Evolutionary conservation across 179 eudicot species (phyloP), one percentile per base, ranked within the genome.

Genomic region (Nepenthes alata): DNA sequence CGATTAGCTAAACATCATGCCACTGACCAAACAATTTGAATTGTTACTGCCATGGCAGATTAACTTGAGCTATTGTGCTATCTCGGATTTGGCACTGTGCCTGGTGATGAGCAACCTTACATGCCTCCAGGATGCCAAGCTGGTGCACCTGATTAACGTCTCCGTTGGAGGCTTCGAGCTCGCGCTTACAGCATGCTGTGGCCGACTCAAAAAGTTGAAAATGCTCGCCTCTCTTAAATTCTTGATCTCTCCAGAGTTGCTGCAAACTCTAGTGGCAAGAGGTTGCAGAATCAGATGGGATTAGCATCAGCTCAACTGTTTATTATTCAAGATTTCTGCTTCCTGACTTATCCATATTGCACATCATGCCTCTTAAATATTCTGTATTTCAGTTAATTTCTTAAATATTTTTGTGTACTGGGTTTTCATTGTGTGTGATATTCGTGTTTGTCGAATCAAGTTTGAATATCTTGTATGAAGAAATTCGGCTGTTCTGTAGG

Each of bases 211-310:
- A 68, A 89, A 89, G 81, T 72, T 89, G 35, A 89, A 89, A 69
- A 50, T 89, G 60, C 75, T 51, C 13, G 55, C 74, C 60, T 62
- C 67, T 37, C 70, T 84, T 35, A 71, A 80, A 55, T 63, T 63
- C 47, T 59, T 66, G 53, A 82, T 89, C 49, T 82, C 96, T 11
- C 61, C 53, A 0, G 81, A 80, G 61, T 37, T 86, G 45, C 76
- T 86, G 25, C 61, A 67, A 55, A 60, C 74, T 65, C 70, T 89
- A 45, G 72, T 74, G 65, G 72, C 78, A 2, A 75, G 79, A 58
- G 96, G 94, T 15, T 89, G 96, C 72, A 86, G 68, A 76, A 69
- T 89, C 56, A 79, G 91, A 74, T 89, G 88, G 96, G 76, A 74
- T 56, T 78, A 71, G 25, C 25, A 25, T 25, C 25, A 25, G 25